Conservation (phyloP, 1,139 yeast genomes). For the Pichia sp. region DNA sequence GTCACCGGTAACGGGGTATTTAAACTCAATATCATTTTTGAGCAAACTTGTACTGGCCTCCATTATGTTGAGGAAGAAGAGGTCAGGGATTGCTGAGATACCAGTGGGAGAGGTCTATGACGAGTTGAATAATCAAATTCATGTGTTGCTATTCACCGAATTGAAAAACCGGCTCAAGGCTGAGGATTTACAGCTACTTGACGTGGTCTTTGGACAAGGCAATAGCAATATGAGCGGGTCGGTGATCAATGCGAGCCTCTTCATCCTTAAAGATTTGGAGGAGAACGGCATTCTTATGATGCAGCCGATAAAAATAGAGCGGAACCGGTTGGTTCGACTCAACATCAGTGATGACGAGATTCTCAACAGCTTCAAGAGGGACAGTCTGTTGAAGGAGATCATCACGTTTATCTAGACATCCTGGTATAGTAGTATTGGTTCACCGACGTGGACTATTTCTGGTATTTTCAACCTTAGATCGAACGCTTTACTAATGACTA, state of each 20-base stretch:
- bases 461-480: slow-evolving; percentile 81
- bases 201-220: slow-evolving; percentile 34
- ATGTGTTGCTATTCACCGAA: slow-evolving; percentile 26
- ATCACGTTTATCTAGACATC: slow-evolving; percentile 21
- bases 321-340: slow-evolving; percentile 59
- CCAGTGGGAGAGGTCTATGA: slow-evolving; percentile 72
- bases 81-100: slow-evolving; percentile 70
- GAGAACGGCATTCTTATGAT: slow-evolving; percentile 74
- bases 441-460: slow-evolving; percentile 79
- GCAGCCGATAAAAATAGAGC: slow-evolving; percentile 64
- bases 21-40: slow-evolving; percentile 59
- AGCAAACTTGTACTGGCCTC: slow-evolving; percentile 71
- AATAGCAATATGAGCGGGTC: slow-evolving; percentile 11
- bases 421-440: slow-evolving; percentile 76
- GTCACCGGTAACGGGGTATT: slow-evolving; percentile 62
- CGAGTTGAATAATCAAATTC: slow-evolving; percentile 50
- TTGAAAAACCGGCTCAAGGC: slow-evolving; percentile 23
- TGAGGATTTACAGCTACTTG: slow-evolving; percentile 28
- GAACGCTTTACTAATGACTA: slow-evolving; percentile 87
- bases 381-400: slow-evolving; percentile 38
- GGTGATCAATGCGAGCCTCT: slow-evolving; percentile 41
- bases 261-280: slow-evolving; percentile 58
- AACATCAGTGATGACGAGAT: slow-evolving; percentile 71
- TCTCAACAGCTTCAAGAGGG: slow-evolving; percentile 53
- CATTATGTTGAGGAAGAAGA: slow-evolving; percentile 56